Evolutionary conservation across 305 asterid species (phyloP).

Genomic region (Solanum hybrid): DNA sequence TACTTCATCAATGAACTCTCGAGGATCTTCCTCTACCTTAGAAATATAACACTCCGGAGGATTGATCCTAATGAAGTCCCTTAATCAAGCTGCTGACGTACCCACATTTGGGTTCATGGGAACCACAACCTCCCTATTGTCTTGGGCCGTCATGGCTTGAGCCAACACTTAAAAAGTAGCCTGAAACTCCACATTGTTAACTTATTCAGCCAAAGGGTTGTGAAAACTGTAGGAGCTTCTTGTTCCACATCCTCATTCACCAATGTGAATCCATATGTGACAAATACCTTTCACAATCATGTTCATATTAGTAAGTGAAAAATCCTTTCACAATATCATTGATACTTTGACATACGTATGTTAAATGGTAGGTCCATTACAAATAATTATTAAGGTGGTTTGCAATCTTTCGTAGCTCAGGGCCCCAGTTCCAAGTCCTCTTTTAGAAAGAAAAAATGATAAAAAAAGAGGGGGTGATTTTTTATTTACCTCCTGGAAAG

Average conservation of each 20-base stretch:
- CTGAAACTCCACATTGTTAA: not conserved
- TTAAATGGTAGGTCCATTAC: not conserved
- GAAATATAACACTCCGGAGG: not conserved
- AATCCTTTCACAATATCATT: not conserved
- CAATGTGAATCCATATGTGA: not conserved
- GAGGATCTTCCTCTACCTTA: not conserved
- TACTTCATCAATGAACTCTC: not conserved
- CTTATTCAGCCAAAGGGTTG: not conserved
- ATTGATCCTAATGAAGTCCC: not conserved
- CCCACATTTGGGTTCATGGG: not conserved
- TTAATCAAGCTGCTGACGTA: not conserved
- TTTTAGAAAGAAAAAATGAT: not conserved
- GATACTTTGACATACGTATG: not conserved
- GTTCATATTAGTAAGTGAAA: not conserved
- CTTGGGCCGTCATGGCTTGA: not conserved
- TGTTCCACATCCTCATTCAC: not conserved
- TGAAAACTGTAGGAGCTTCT: not conserved
- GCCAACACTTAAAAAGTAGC: not conserved
- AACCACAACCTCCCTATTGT: not conserved
- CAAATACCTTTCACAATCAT: too few relatives aligned
- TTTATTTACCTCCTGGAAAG: not conserved
- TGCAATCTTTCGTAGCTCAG: not conserved
- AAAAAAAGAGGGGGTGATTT: not conserved
- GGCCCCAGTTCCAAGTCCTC: not conserved
- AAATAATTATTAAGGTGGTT: not conserved